phyloP scores from a whole-genome alignment of 352 stramenopile genomes.

The Pythium aristosporum region DNA sequence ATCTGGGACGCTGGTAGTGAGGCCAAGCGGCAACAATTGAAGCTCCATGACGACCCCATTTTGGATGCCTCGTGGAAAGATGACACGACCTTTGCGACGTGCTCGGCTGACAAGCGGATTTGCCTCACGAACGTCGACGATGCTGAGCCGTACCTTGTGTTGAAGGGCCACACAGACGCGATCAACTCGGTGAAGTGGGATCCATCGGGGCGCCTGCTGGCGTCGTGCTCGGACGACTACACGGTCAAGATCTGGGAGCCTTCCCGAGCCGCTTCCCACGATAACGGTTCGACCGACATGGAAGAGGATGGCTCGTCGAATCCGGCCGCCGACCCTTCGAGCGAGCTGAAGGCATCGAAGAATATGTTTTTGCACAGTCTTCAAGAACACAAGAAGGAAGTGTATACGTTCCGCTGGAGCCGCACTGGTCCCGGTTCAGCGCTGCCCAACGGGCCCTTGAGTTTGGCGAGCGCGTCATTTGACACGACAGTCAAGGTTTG shows the following conservation, averaged over 20 bases:
- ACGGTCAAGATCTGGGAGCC: constrained; percentile 97
- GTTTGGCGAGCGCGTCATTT: constrained; percentile 94
- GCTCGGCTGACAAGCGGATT: constrained; percentile 92
- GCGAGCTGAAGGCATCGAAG: constrained; percentile 22
- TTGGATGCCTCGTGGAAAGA: constrained; percentile 94
- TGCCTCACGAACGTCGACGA: constrained; percentile 90
- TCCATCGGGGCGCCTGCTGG: constrained; percentile 90
- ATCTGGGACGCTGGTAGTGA: constrained; percentile 82
- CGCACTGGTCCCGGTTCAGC: constrained; percentile 72
- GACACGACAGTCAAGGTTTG: constrained; percentile 95
- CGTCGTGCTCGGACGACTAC: constrained; percentile 97
- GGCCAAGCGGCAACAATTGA: constrained; percentile 94
- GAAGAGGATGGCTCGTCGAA: constrained; percentile 19
- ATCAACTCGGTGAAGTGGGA: constrained; percentile 99
- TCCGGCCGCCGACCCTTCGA: constrained; percentile 14
- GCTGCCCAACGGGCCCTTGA: constrained; percentile 62
- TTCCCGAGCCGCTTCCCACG: constrained; percentile 21
- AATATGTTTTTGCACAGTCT: constrained; percentile 76
- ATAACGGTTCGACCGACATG: constrained; percentile 15
- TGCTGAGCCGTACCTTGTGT: constrained; percentile 69
- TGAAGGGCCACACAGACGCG: constrained; percentile 94
- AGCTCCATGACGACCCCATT: constrained; percentile 90
- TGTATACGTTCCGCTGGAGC: constrained; percentile 94
- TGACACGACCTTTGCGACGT: constrained; percentile 93
- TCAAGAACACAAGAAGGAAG: constrained; percentile 92